Evolutionary conservation across 768 basidiomycete species (phyloP), one percentile per base, ranked within the genome.

Genomic region (Auricularia sp.): DNA sequence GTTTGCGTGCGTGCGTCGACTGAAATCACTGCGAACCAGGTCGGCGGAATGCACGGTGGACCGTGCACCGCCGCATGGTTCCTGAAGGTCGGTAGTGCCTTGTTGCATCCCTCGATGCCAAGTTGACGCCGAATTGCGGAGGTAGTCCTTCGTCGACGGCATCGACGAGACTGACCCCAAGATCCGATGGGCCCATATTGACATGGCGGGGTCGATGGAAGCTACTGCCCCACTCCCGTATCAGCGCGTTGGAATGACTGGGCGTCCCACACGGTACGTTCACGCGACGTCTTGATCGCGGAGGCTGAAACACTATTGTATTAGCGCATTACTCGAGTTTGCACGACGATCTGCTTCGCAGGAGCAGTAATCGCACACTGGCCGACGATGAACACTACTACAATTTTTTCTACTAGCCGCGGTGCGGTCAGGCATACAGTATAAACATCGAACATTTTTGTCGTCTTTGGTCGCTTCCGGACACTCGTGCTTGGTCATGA

Each of bases 181-280:
- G 12, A 75, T 91, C 68, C 83, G 84, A 66, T 95, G 92, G 91
- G 93, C 92, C 0, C 93, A 94, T 73, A 75, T 93, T 53, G 93
- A 95, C 70, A 93, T 93, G 64, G 91, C 72, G 11, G 75, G 74
- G 36, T 36, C 36, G 23, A 54, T 62, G 43, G 63, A 84, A 82
- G 81, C 80, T 29, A 82, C 82, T 29, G 73, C 84, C 63, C 71
- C 83, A 12, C 77, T 76, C 0, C 80, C 82, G 1, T 91, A 91
- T 74, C 81, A 84, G 71, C 84, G 84, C 71, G 84, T 80, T 67
- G 90, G 89, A 3, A 86, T 91, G 88, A 88, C 88, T 12, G 90
- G 90, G 5, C 82, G 90, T 44, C 87, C 89, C 42, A 87, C 88
- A 67, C 79, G 90, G 88, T 89, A 68, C 72, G 86, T 71, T 36